A percentile compares a stretch with the other conserved stretches of the same genome.
Evolutionary conservation across 2,329 filamentous ascomycete species (phyloP).

Genomic region (Ophiostoma ulmi): DNA sequence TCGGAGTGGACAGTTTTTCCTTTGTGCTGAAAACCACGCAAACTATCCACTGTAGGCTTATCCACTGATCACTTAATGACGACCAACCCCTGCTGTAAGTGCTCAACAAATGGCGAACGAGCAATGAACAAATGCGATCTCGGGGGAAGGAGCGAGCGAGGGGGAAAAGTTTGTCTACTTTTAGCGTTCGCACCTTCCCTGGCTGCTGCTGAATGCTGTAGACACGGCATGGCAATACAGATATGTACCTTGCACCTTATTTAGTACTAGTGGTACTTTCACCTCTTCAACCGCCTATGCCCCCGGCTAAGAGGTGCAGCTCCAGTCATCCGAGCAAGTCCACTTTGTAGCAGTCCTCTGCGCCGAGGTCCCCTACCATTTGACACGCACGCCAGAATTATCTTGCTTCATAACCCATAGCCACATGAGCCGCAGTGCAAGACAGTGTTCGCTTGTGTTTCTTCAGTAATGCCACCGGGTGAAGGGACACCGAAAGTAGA

Average conservation of each 20-base stretch:
- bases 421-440: too few species aligned
- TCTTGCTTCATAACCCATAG: too few species aligned
- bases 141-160: conserved; percentile 22
- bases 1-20: neutral
- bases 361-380: conserved; percentile 24
- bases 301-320: conserved; percentile 24
- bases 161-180: conserved; percentile 14
- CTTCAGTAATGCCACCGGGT: conserved; percentile 17
- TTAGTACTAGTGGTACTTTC: conserved; percentile 13
- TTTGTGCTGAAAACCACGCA: conserved; percentile 12
- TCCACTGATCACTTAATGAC: neutral
- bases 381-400: neutral
- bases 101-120: conserved; percentile 16
- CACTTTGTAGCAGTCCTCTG: conserved; percentile 21
- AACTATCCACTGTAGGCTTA: neutral
- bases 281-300: neutral
- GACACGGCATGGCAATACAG: neutral
- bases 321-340: conserved; percentile 28
- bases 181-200: conserved; percentile 10
- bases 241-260: neutral
- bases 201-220: too few species aligned
- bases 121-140: conserved; percentile 23
- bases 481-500: conserved; percentile 19
- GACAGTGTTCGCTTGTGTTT: neutral
- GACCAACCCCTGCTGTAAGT: neutral